Conservation (phyloP, 73 alveolate species). For the Paraurostyla sp. region DNA sequence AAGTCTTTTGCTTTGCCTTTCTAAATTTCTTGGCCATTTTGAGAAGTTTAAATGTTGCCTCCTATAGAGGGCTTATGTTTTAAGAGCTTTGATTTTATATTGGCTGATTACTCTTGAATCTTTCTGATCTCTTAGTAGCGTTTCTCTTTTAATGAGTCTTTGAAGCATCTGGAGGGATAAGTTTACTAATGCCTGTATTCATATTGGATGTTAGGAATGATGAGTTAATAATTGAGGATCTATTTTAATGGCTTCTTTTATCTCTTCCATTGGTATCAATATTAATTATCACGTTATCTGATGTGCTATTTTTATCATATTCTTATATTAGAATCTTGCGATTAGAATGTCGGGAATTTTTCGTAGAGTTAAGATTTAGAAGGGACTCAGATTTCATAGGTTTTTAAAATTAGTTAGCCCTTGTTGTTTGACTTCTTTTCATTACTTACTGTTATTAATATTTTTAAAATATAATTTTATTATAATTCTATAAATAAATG, state of each 20-base stretch:
- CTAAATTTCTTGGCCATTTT: not conserved
- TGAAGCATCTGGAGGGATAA: not conserved
- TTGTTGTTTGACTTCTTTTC: constrained; percentile 13
- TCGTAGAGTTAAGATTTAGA: too few relatives aligned
- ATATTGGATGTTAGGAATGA: too few relatives aligned
- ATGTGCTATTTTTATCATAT: not conserved
- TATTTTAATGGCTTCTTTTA: too few relatives aligned
- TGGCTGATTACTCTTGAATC: not conserved
- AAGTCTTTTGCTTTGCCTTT: not conserved
- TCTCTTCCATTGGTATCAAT: not conserved
- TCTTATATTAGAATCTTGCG: not conserved
- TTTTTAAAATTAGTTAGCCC: too few relatives aligned
- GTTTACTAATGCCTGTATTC: not conserved
- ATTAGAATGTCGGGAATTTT: too few relatives aligned
- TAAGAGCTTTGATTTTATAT: not conserved
- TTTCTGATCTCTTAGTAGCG: too few relatives aligned
- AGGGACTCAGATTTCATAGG: too few relatives aligned
- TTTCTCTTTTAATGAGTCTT: too few relatives aligned
- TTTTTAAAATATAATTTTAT: not conserved
- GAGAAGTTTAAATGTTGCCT: not conserved
- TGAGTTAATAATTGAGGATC: too few relatives aligned
- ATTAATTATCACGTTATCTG: constrained; percentile 12
- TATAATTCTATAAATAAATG: not conserved
- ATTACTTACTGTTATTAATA: not conserved
- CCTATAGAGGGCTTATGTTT: not conserved